These are phyloP conservation scores for Fusarium globosum DNA, from an alignment of 2,329 filamentous ascomycete genomes.

Conservation along the genomic window DNA sequence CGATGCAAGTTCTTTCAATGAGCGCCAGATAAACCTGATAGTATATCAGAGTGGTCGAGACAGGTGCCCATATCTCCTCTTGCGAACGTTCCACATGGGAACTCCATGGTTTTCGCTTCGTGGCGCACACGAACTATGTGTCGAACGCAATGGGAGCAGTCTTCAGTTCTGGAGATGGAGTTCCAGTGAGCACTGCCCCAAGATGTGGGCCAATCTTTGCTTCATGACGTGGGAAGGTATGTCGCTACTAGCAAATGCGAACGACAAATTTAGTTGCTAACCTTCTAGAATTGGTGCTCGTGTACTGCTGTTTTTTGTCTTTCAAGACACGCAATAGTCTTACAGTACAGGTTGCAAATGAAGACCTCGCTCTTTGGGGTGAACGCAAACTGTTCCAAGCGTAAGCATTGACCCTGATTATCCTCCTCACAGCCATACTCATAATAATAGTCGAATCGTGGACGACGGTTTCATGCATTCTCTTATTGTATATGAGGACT, in stretches of 20 bases:
- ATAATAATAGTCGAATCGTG: constrained; percentile 60
- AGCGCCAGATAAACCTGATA: constrained; percentile 65
- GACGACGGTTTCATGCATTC: constrained; percentile 66
- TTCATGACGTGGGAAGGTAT: constrained; percentile 72
- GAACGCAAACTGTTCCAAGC: constrained; percentile 67
- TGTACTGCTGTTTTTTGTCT: constrained; percentile 68
- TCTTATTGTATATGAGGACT: constrained; percentile 65
- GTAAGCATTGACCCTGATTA: constrained; percentile 52
- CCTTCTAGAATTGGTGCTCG: constrained; percentile 65
- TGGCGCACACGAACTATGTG: constrained; percentile 66
- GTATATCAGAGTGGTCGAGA: constrained; percentile 60
- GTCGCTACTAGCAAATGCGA: constrained; percentile 7
- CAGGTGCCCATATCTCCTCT: constrained; percentile 59
- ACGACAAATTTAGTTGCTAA: constrained; percentile 6
- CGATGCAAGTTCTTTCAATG: constrained; percentile 62
- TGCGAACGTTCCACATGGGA: constrained; percentile 56
- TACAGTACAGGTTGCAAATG: constrained; percentile 56
- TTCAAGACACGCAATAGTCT: constrained; percentile 63
- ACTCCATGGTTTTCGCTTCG: constrained; percentile 60
- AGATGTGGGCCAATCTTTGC: constrained; percentile 65
- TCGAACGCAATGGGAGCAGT: constrained; percentile 60
- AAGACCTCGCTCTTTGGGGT: constrained; percentile 59
- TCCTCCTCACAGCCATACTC: background rate
- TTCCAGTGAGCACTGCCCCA: constrained; percentile 53
- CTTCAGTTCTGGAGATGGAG: constrained; percentile 67